Evolutionary conservation across 2,329 filamentous ascomycete species (phyloP).

Genomic region (Hypoxylon rubiginosum): DNA sequence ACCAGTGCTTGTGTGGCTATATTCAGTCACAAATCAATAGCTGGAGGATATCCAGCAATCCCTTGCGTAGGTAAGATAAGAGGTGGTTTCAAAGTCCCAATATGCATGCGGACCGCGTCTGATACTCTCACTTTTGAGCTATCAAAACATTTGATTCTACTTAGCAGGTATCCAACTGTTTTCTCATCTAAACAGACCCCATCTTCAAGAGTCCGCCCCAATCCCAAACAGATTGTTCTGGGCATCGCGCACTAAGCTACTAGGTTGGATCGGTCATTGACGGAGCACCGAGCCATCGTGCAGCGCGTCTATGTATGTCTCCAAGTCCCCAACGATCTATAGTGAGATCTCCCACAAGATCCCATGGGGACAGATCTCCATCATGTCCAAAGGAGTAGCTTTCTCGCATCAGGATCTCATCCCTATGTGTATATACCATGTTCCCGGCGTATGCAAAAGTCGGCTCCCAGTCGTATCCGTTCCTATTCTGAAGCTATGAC

Average conservation of each 20-base stretch:
- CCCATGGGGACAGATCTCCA: conserved; percentile 1
- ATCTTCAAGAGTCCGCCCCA: neutral
- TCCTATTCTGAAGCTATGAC: neutral
- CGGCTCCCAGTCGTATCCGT: neutral
- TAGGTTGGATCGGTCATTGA: neutral
- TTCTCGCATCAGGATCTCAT: neutral
- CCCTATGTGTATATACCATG: neutral
- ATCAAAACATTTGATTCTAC: neutral
- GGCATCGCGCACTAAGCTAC: neutral
- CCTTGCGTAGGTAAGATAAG: conserved; percentile 19
- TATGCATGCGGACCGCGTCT: neutral
- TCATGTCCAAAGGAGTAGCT: neutral
- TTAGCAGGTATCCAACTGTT: neutral
- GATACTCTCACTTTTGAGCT: neutral
- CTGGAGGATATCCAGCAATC: neutral
- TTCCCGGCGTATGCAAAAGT: neutral
- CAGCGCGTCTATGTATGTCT: neutral
- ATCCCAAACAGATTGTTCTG: neutral
- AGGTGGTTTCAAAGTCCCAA: neutral
- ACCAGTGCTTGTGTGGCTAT: conserved; percentile 9
- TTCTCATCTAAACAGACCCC: neutral
- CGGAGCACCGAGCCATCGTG: neutral
- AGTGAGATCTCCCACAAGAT: conserved; percentile 20
- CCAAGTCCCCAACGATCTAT: neutral
- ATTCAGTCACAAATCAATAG: conserved; percentile 10